These are phyloP conservation scores for Geotrichum bryndzae DNA, from an alignment of 1,139 yeast genomes.

Conservation along the genomic window DNA sequence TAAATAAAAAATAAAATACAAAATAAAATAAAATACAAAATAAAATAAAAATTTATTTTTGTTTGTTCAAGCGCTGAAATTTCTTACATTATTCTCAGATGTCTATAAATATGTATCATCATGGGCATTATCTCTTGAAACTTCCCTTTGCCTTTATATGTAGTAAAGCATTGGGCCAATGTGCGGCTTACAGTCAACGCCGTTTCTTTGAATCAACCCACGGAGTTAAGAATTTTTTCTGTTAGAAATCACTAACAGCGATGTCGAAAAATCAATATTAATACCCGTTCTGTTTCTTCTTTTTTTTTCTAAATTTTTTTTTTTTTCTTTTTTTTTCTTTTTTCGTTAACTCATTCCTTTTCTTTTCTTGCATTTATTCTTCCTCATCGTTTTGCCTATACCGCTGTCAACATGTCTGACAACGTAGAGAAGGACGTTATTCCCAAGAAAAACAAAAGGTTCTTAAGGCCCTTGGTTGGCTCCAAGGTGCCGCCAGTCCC, in stretches of 20 bases:
- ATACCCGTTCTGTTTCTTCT: background rate
- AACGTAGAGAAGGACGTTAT: background rate
- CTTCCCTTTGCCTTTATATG: background rate
- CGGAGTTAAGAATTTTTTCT: background rate
- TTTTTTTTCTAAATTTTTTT: background rate
- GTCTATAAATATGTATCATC: too few species aligned
- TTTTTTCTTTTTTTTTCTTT: background rate
- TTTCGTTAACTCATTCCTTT: background rate
- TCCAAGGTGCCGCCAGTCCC: conserved; percentile 32
- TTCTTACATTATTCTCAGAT: too few species aligned
- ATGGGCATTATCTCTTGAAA: too few species aligned
- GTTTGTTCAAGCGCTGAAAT: too few species aligned
- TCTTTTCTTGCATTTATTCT: background rate
- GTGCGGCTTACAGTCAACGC: background rate
- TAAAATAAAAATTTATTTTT: too few species aligned
- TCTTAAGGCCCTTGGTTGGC: conserved; percentile 28
- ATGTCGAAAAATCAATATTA: background rate
- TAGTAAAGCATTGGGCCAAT: background rate
- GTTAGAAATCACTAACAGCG: background rate
- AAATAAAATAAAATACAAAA: too few species aligned
- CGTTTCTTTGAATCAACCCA: background rate
- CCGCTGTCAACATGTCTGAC: background rate
- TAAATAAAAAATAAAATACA: too few species aligned
- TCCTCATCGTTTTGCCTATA: background rate
- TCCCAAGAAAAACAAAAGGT: conserved; percentile 8